Evolutionary conservation across 768 basidiomycete genomes (phyloP), one percentile per base, ranked within the genome.

Genomic region (Amylocystis lapponica): DNA sequence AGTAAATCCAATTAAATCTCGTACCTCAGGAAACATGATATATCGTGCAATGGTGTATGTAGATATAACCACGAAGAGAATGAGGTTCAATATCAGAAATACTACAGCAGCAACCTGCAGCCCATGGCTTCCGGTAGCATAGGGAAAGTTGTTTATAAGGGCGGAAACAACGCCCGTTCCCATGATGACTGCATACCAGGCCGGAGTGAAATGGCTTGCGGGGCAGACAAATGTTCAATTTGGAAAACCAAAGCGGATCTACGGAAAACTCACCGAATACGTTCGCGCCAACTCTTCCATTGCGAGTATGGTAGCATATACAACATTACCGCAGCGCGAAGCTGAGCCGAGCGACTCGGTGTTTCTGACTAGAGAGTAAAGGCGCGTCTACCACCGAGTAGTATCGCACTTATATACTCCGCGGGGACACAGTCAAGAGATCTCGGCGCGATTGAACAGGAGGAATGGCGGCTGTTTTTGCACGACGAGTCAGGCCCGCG

Each of bases 181-280:
- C 71, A 74, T 74, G 22, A 67, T 60, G 14, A 72, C 67, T 10
- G 71, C 67, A 49, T 72, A 62, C 71, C 71, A 74, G 45, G 68
- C 65, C 27, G 69, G 71, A 5, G 71, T 72, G 47, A 73, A 72
- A 45, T 73, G 65, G 26, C 71, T 73, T 43, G 7, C 16, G 30
- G n/a, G 17, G 25, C 8, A 27, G 16, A 30, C 20, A 23, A 6
- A 25, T 16, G 21, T 11, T 19, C 11, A 22, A 22, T 11, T 13
- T 38, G 8, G 27, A 17, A 17, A 27, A 10, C 20, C 14, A 20
- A 16, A 20, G 7, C 8, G n/a, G 6, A 19, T n/a, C 14, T 2
- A 40, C 3, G 5, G n/a, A 5, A 14, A n/a, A 25, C 30, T 45
- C 51, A 67, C 68, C 53, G 55, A 40, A 70, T 61, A 34, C 68